Percentiles rank a stretch among this genome's conserved stretches.
Conservation (phyloP, 306 rosid genomes). For the Cicer bijugum region DNA sequence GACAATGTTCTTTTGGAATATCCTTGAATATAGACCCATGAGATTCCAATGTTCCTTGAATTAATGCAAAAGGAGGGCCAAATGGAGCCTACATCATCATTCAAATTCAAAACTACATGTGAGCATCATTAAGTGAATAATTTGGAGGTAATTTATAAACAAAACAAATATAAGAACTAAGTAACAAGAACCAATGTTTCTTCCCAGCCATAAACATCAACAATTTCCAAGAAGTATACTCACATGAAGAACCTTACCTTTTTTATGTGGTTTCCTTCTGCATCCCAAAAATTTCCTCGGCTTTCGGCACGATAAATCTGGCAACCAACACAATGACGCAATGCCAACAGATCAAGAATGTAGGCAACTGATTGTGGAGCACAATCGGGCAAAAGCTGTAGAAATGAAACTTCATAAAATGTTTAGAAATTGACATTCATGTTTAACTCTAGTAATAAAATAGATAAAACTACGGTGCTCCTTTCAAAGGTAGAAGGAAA, state of each 20-base stretch:
- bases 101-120: conserved; percentile 33
- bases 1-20: conserved; percentile 56
- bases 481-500: background rate
- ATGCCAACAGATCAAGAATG: conserved; percentile 68
- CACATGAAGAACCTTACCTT: conserved; percentile 54
- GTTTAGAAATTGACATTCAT: conserved; percentile 18
- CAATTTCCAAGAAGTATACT: background rate
- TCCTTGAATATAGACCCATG: conserved; percentile 46
- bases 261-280: conserved; percentile 71
- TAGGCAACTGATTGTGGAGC: conserved; percentile 80
- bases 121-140: background rate
- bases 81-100: conserved; percentile 49
- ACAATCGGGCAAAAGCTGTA: conserved; percentile 88
- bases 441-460: conserved; percentile 15
- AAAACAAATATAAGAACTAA: too few species aligned
- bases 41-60: conserved; percentile 61
- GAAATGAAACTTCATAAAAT: conserved; percentile 37
- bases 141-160: too few species aligned
- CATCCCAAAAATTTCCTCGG: conserved; percentile 74
- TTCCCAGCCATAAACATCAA: too few species aligned
- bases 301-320: conserved; percentile 81
- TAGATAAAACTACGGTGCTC: background rate
- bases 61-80: conserved; percentile 59
- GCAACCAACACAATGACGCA: conserved; percentile 82
- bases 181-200: too few species aligned